Percentiles rank a stretch among this genome's conserved stretches.
These are phyloP conservation scores for Kluyveromyces siamensis DNA, from an alignment of 805 yeast species.

Conservation along the genomic window DNA sequence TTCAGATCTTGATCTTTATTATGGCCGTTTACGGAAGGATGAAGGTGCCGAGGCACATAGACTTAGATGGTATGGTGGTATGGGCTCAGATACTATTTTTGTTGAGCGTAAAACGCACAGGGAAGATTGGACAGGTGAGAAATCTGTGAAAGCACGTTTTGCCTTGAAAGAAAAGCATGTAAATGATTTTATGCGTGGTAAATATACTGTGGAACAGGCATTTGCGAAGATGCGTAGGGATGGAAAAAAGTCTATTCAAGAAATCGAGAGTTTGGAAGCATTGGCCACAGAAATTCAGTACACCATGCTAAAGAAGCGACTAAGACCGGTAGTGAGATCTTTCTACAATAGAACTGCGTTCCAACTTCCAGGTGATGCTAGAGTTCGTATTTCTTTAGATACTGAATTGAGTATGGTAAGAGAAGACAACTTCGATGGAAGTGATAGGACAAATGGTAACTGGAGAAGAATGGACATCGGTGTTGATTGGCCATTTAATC, in stretches of 20 bases:
- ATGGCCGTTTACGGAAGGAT: conserved; percentile 88
- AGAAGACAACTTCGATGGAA: conserved; percentile 93
- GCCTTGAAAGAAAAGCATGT: conserved; percentile 85
- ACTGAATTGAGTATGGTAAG: conserved; percentile 96
- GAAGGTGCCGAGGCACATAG: conserved; percentile 99
- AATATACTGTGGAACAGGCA: conserved; percentile 77
- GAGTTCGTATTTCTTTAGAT: conserved; percentile 96
- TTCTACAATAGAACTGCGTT: conserved; percentile 97
- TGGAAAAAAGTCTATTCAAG: conserved; percentile 78
- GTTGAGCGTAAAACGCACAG: conserved; percentile 97
- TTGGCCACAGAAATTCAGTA: conserved; percentile 91
- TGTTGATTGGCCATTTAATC: conserved; percentile 89
- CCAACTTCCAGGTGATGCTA: conserved; percentile 98
- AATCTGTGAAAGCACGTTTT: conserved; percentile 96
- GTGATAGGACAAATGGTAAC: conserved; percentile 79
- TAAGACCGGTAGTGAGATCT: conserved; percentile 91
- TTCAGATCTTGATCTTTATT: conserved; percentile 78
- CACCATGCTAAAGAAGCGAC: conserved; percentile 69
- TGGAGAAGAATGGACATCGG: conserved; percentile 99
- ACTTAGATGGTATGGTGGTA: conserved; percentile 98
- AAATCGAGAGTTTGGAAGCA: conserved; percentile 85
- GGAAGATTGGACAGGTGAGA: conserved; percentile 99
- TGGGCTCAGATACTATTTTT: conserved; percentile 84
- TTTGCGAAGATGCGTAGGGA: conserved; percentile 90
- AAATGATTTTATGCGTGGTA: conserved; percentile 75